These are phyloP conservation scores for Epichloe bromicola DNA, from an alignment of 2,329 filamentous ascomycete species.

Conservation along the genomic window DNA sequence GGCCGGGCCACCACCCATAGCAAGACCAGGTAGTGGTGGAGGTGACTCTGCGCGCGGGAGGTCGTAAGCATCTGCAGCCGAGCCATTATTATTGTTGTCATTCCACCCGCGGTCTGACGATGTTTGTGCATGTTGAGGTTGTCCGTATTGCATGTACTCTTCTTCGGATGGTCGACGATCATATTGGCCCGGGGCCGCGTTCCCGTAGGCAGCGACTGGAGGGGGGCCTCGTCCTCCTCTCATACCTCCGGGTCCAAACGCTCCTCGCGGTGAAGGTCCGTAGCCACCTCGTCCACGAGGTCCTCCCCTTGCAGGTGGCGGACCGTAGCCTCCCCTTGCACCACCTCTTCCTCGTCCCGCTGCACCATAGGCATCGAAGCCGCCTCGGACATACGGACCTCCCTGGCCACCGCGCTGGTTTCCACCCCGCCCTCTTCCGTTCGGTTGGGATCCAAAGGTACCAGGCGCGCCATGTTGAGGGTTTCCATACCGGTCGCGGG, in stretches of 20 bases:
- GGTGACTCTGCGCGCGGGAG: constrained; percentile 51
- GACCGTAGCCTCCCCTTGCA: constrained; percentile 29
- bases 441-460: constrained; percentile 34
- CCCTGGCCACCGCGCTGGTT: constrained; percentile 34
- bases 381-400: constrained; percentile 38
- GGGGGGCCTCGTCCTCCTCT: constrained; percentile 19
- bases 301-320: constrained; percentile 26
- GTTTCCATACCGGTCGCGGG: constrained; percentile 55
- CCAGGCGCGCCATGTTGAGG: constrained; percentile 30
- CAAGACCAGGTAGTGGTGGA: constrained; percentile 41
- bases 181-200: constrained; percentile 18
- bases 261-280: constrained; percentile 19
- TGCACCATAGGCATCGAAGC: constrained; percentile 33
- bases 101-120: constrained; percentile 3
- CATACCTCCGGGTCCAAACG: constrained; percentile 14
- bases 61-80: constrained; percentile 26
- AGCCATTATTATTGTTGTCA: constrained; percentile 4
- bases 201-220: constrained; percentile 26
- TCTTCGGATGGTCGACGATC: constrained; percentile 20
- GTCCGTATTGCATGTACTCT: constrained; percentile 12
- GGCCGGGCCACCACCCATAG: constrained; percentile 44
- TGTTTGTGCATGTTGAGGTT: constrained; percentile 15
- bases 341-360: constrained; percentile 22
- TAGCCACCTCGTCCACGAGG: constrained; percentile 24
- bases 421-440: constrained; percentile 35